These are phyloP conservation scores for Colletotrichum tamarilloi DNA, from an alignment of 2,329 filamentous ascomycete genomes.

Conservation along the genomic window DNA sequence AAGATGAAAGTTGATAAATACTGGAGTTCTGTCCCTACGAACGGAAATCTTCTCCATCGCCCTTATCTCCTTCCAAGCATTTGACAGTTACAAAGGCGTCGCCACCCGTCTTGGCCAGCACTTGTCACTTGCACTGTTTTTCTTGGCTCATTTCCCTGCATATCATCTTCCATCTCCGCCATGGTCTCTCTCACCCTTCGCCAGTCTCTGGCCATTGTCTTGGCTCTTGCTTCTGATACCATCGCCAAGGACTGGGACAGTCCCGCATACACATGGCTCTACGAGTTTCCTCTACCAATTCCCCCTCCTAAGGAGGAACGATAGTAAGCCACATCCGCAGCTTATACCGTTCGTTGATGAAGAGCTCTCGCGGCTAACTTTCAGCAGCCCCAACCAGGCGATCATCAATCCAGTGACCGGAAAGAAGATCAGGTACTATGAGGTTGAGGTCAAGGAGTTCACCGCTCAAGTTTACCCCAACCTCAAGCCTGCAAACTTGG, in stretches of 20 bases:
- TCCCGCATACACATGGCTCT: constrained; percentile 32
- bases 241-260: constrained; percentile 35
- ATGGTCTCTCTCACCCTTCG: constrained; percentile 32
- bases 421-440: constrained; percentile 44
- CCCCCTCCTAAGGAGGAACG: constrained; percentile 54
- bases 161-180: background rate
- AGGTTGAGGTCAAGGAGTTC: constrained; percentile 41
- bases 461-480: constrained; percentile 40
- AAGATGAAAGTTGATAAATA: constrained; percentile 21
- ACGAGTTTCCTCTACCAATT: constrained; percentile 32
- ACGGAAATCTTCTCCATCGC: constrained; percentile 5
- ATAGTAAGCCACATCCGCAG: constrained; percentile 43
- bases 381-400: constrained; percentile 19
- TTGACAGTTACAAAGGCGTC: constrained; percentile 14
- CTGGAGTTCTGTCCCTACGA: background rate
- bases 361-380: background rate
- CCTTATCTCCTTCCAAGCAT: background rate
- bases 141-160: constrained; percentile 15
- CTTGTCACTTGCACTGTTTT: constrained; percentile 1
- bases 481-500: constrained; percentile 37
- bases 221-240: constrained; percentile 25
- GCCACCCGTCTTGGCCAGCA: constrained; percentile 29
- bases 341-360: fast-evolving
- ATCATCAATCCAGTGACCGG: constrained; percentile 45
- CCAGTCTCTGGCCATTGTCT: constrained; percentile 29